Evolutionary conservation across 139 green algal genomes (phyloP), one percentile per base, ranked within the genome.

Genomic region (Chlorella sp.): DNA sequence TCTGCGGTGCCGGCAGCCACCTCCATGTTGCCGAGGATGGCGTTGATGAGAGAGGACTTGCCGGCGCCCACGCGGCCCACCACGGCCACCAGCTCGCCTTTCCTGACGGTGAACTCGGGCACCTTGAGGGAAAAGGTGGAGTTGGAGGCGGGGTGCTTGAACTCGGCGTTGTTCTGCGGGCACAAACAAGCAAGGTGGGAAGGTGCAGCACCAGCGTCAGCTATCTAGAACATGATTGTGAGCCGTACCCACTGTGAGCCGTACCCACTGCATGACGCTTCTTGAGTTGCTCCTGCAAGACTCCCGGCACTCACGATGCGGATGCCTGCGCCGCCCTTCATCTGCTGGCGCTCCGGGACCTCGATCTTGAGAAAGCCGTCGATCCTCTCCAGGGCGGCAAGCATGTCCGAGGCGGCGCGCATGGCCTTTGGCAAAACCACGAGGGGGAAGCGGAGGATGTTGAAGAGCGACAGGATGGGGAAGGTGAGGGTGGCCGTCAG

Each of bases 391-490:
- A 85, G 68, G 17, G 63, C 49, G 27, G 31, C 27, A 29, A 69
- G 63, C 63, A 69, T 69, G 6, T 69, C 63, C 2, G 63, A 69
- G 2, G 63, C 63, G 30, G 63, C 63, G 29, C 83, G 77, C 74
- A 91, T 74, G 3, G 83, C 83, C 85, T 89, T 91, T 55, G 87
- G 87, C 68, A 92, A 78, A 80, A 92, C 84, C 67, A 92, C 81
- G 26, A 94, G 78, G 2, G 89, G 89, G 78, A 93, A 90, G 72
- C 88, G 83, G 72, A 94, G 80, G 61, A 94, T 85, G 81, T 91
- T 90, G 85, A 94, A 92, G 17, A 94, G 86, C 26, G 89, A 86
- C 2, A 94, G 31, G 33, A 69, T 69, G 63, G 63, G 63, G 63
- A 69, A 69, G 63, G 63, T 69, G 31, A 69, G 32, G 32, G 63